A percentile compares a stretch with the other conserved stretches of the same genome.
Evolutionary conservation across 2,329 filamentous ascomycete species (phyloP).

Genomic region (Exophiala sideris): DNA sequence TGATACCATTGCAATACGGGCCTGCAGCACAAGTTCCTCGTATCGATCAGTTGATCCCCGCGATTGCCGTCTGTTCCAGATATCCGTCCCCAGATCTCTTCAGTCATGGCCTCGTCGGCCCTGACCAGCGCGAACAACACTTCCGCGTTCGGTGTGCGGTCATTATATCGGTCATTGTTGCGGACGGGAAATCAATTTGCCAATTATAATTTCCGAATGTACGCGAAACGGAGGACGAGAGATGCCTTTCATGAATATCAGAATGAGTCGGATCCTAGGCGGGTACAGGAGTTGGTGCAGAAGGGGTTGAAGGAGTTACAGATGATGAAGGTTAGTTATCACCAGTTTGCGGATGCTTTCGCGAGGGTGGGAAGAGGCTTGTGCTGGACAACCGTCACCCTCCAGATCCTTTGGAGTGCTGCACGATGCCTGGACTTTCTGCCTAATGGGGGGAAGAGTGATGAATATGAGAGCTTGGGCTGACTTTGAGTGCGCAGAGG

Average conservation of each 20-base stretch:
- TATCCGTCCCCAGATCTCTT: conserved; percentile 2
- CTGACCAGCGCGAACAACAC: conserved; percentile 35
- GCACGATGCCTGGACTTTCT: neutral
- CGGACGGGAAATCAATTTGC: conserved; percentile 83
- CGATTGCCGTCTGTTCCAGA: neutral
- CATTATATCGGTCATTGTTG: conserved; percentile 78
- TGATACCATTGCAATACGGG: conserved; percentile 1
- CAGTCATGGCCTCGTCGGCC: conserved; percentile 43
- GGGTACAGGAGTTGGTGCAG: conserved; percentile 84
- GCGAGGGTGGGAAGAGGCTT: neutral
- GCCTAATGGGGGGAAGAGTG: neutral
- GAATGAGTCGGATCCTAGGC: conserved; percentile 66
- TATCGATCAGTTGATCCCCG: neutral
- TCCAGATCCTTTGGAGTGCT: neutral
- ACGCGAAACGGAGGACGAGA: conserved; percentile 82
- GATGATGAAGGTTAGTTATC: conserved; percentile 75
- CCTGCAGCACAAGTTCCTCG: neutral
- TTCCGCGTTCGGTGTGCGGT: conserved; percentile 47
- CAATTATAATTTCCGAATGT: conserved; percentile 96
- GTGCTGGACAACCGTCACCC: neutral
- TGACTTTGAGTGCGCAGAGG: conserved; percentile 59
- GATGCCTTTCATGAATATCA: conserved; percentile 86
- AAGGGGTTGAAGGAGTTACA: conserved; percentile 83
- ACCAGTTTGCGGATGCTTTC: neutral
- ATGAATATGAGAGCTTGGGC: conserved; percentile 6